Evolutionary conservation across 257 asterid genomes (phyloP).

Genomic region (Apocynum venetum): DNA sequence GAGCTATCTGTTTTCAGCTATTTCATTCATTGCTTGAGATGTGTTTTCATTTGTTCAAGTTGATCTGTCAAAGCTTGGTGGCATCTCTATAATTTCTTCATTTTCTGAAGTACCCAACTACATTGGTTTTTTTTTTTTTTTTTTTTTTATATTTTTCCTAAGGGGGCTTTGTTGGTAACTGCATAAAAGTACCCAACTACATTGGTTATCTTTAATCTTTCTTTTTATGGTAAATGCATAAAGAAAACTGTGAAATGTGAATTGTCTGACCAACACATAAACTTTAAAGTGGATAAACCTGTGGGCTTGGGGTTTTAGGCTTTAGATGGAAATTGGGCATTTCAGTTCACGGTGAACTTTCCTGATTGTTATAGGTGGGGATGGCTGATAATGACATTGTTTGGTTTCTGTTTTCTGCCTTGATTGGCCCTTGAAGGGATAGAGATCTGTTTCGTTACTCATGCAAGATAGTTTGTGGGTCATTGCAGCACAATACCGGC

Average conservation of each 20-base stretch:
- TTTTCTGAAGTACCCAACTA: neutral
- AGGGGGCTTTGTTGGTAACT: neutral
- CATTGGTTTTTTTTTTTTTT: neutral
- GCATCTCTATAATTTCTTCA: neutral
- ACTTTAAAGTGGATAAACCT: neutral
- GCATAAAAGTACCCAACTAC: too few species aligned
- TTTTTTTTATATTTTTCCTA: neutral
- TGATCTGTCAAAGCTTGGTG: neutral
- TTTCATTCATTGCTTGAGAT: neutral
- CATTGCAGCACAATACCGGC: neutral
- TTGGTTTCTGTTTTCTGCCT: constrained; percentile 7
- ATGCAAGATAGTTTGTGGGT: neutral
- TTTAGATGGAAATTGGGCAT: neutral
- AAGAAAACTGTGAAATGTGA: neutral
- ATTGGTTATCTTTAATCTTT: too few species aligned
- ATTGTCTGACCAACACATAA: neutral
- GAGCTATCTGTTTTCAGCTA: constrained; percentile 2
- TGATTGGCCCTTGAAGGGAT: neutral
- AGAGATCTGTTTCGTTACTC: neutral
- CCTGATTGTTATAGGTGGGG: neutral
- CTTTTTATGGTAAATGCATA: neutral
- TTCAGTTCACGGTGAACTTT: neutral
- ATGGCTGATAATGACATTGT: neutral
- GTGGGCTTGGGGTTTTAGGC: neutral
- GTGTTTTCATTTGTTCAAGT: neutral